phyloP scores from a whole-genome alignment of 495 filamentous ascomycete genomes.

The Entonaema liquescens region DNA sequence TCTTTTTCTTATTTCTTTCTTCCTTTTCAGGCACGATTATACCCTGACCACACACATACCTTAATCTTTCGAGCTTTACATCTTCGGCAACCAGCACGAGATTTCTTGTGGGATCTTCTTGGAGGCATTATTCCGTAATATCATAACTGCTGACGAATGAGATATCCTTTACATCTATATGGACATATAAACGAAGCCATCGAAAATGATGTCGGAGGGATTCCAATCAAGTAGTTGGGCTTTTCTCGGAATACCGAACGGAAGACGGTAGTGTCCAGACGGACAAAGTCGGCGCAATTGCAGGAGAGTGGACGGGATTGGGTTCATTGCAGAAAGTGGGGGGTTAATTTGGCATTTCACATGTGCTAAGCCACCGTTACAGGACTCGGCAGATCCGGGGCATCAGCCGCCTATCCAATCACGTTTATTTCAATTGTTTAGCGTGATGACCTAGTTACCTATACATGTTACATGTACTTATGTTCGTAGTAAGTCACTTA shows the following conservation, averaged over 20 bases:
- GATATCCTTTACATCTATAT: slow-evolving; percentile 17
- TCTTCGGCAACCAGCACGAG: slow-evolving; percentile 65
- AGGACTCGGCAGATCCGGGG: slow-evolving; percentile 36
- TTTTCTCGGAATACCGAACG: slow-evolving; percentile 15
- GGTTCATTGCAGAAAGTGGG: slow-evolving; percentile 4
- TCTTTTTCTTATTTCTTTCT: not conserved
- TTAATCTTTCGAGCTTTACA: slow-evolving; percentile 73
- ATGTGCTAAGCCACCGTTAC: slow-evolving; percentile 35
- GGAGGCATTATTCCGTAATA: slow-evolving; percentile 57
- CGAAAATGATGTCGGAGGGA: slow-evolving; percentile 22
- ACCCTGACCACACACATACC: slow-evolving; percentile 46
- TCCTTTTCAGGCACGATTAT: not conserved
- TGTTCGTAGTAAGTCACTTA: too few species aligned
- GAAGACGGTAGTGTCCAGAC: slow-evolving; percentile 4
- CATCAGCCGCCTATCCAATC: slow-evolving; percentile 15
- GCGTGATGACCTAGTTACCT: not conserved
- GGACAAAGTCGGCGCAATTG: not conserved
- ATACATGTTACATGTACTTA: too few species aligned
- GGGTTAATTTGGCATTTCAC: slow-evolving; percentile 14
- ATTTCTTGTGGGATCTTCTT: slow-evolving; percentile 70
- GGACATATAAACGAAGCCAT: slow-evolving; percentile 40
- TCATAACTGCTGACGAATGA: slow-evolving; percentile 29
- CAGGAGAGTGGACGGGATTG: slow-evolving; percentile 12
- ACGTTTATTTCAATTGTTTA: not conserved
- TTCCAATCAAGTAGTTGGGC: slow-evolving; percentile 14